These are phyloP conservation scores for Pogostemon cablin DNA, from an alignment of 257 asterid species.

Conservation along the genomic window DNA sequence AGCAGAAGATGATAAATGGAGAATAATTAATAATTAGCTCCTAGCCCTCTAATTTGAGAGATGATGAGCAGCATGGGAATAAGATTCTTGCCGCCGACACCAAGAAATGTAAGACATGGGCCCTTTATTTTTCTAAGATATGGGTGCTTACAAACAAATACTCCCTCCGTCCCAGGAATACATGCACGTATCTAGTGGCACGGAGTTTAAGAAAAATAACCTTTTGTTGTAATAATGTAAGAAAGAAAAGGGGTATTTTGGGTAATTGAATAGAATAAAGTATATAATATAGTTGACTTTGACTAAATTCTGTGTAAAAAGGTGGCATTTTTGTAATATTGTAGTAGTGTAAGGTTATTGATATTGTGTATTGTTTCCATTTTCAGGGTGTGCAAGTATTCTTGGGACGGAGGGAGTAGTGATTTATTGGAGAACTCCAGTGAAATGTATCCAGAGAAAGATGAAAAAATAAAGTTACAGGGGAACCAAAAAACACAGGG, in stretches of 20 bases:
- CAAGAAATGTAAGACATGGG: not conserved
- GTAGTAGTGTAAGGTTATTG: too few relatives aligned
- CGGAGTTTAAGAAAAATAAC: too few relatives aligned
- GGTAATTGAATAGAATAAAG: too few relatives aligned
- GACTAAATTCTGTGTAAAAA: too few relatives aligned
- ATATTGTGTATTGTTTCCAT: too few relatives aligned
- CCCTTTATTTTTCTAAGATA: not conserved
- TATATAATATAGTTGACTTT: too few relatives aligned
- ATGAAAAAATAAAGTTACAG: not conserved
- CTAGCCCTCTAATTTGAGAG: slow-evolving; percentile 1
- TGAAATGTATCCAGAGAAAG: slow-evolving; percentile 7
- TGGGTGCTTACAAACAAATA: not conserved
- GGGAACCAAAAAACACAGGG: slow-evolving; percentile 17
- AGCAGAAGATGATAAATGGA: slow-evolving; percentile 9
- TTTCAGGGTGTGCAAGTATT: too few relatives aligned
- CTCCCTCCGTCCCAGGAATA: too few relatives aligned
- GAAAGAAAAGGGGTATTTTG: too few relatives aligned
- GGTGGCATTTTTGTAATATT: too few relatives aligned
- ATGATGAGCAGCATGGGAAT: slow-evolving; percentile 10
- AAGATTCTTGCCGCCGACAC: not conserved
- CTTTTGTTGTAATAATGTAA: too few relatives aligned
- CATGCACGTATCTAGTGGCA: too few relatives aligned
- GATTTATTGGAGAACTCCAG: slow-evolving; percentile 13
- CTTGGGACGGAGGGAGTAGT: not conserved
- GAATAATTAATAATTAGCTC: not conserved